Evolutionary conservation across 1,284 basidiomycete species (phyloP), one percentile per base, ranked within the genome.

Genomic region (Lentinula novae-zelandiae): DNA sequence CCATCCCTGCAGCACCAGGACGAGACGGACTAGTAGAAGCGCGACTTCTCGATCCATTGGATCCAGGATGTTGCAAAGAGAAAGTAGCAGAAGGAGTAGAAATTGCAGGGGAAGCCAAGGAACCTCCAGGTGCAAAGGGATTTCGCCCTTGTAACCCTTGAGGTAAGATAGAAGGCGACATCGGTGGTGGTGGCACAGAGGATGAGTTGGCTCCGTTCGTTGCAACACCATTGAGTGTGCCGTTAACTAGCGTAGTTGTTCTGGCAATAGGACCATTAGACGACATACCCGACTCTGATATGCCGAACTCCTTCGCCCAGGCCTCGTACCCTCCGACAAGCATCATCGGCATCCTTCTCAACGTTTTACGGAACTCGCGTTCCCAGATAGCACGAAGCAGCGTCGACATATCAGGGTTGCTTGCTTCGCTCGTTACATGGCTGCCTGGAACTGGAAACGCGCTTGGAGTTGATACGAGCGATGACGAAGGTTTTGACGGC

Each of bases 261-360:
- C 39, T n/a, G 36, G 36, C 4, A 12, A 13, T 27, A 52, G 17
- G 27, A 57, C 39, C 39, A 13, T 46, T 22, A 36, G 20, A 52
- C 15, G 59, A 42, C 15, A 60, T 60, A 40, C 60, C 67, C 44
- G 85, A 69, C 58, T 82, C 82, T 4, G 74, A 70, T 3, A 80
- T 80, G 0, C 85, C 82, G 57, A 92, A 77, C 58, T 90, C 85
- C 59, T 78, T 78, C 66, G 82, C 82, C 95, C 96, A 99, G 0
- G 87, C 90, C 50, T 90, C 83, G 58, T 94, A 79, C 1, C 96
- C 96, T 1, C 96, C 96, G 7, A 90, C 79, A 17, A 99, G 82
- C 63, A 98, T 74, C 70, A 94, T 86, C 0, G 96, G 96, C 65
- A 86, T 83, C 49, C 91, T 81, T 68, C 89, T 86, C 42, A 98